Evolutionary conservation across 2,329 filamentous ascomycete species (phyloP).

Genomic region (Xylariaceae sp.): DNA sequence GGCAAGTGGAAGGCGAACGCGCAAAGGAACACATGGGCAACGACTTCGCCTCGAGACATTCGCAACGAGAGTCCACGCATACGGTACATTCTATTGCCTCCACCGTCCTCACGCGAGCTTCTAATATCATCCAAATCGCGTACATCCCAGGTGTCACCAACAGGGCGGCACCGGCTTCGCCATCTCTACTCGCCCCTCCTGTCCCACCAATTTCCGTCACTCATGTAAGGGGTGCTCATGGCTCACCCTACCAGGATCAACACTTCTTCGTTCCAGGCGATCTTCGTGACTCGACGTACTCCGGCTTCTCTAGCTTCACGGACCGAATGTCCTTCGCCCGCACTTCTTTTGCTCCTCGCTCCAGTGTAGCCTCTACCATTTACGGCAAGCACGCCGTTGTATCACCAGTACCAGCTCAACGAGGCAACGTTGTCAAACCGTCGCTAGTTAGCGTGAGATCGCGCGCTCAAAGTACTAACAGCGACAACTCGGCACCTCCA

Average conservation of each 20-base stretch:
- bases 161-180: constrained; percentile 77
- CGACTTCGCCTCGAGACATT: constrained; percentile 43
- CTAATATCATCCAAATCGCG: constrained; percentile 98
- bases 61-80: constrained; percentile 70
- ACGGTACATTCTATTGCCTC: constrained; percentile 91
- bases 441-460: constrained; percentile 91
- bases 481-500: constrained; percentile 56
- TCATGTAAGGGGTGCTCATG: constrained; percentile 53
- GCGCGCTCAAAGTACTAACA: constrained; percentile 48
- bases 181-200: constrained; percentile 76
- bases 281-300: constrained; percentile 86
- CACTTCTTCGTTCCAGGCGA: constrained; percentile 93
- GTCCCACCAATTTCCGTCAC: constrained; percentile 83
- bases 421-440: constrained; percentile 80
- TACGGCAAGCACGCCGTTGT: constrained; percentile 89
- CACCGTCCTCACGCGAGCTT: constrained; percentile 89
- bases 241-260: constrained; percentile 62
- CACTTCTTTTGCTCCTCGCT: constrained; percentile 55
- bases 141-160: constrained; percentile 98
- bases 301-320: constrained; percentile 61
- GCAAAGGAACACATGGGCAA: constrained; percentile 34
- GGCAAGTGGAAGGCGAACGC: constrained; percentile 50
- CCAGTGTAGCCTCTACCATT: constrained; percentile 84
- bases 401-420: constrained; percentile 69
- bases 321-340: constrained; percentile 58